These are phyloP conservation scores for Debaryomyces prosopidis DNA, from an alignment of 805 yeast genomes.

Conservation along the genomic window DNA sequence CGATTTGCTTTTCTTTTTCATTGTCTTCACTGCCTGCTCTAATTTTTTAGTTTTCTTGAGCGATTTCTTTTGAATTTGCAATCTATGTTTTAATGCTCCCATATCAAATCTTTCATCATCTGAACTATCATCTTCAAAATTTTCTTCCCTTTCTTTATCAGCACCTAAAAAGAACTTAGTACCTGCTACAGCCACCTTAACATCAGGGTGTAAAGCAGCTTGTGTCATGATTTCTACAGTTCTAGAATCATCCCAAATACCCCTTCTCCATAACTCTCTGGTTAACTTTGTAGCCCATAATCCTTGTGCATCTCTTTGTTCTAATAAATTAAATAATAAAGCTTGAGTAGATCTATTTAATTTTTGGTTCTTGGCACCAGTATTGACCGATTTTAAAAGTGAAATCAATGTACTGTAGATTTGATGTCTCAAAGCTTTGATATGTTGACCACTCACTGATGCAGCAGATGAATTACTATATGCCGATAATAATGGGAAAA, in stretches of 20 bases:
- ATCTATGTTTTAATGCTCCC: slow-evolving; percentile 71
- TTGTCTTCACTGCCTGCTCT: slow-evolving; percentile 67
- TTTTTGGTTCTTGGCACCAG: slow-evolving; percentile 88
- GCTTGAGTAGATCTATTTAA: slow-evolving; percentile 91
- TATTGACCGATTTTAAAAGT: slow-evolving; percentile 77
- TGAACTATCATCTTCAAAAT: slow-evolving; percentile 66
- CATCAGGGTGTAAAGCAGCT: slow-evolving; percentile 86
- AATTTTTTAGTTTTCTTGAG: slow-evolving; percentile 78
- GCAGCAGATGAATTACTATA: slow-evolving; percentile 49
- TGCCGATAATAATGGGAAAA: slow-evolving; percentile 80
- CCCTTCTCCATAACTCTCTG: slow-evolving; percentile 95
- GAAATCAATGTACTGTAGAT: slow-evolving; percentile 79
- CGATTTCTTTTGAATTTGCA: slow-evolving; percentile 80
- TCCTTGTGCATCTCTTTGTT: slow-evolving; percentile 75
- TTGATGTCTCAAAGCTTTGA: slow-evolving; percentile 79
- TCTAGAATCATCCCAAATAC: slow-evolving; percentile 96
- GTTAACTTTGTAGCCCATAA: slow-evolving; percentile 96
- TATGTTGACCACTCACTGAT: slow-evolving; percentile 56
- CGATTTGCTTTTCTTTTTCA: slow-evolving; percentile 61
- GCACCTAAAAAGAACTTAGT: slow-evolving; percentile 92
- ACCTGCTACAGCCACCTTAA: slow-evolving; percentile 86
- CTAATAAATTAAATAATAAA: slow-evolving; percentile 79
- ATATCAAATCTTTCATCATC: slow-evolving; percentile 77
- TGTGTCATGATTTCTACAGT: slow-evolving; percentile 98
- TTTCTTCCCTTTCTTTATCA: slow-evolving; percentile 88